Base-by-base conservation (phyloP, 2,329 filamentous ascomycete species). In the Eutypa lata region DNA sequence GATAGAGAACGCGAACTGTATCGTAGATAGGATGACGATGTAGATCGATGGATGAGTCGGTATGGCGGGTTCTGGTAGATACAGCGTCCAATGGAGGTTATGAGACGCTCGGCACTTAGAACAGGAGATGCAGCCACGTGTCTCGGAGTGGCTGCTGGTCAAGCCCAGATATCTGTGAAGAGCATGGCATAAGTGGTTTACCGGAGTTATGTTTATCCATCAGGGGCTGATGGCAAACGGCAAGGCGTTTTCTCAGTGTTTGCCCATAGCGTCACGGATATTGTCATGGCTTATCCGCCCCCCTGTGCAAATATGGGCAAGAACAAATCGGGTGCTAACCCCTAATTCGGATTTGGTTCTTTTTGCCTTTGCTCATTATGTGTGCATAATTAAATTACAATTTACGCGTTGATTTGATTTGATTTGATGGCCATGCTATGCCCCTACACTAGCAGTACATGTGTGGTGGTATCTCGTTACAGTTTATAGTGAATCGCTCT, bases 1-100 rank as follows among this genome's bases (percentile, higher is more conserved):
- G 68, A 71, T 21, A 65, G 75, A 31, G 78, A 82, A 42, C 71
- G 76, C 49, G 78, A 80, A 49, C 60, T 71, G 44, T 80, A 81
- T 65, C 76, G 78, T 54, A 73, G 78, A 70, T 80, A 76, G 65
- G 33, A 31, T 31, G 10, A 10, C 26, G 26, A 6, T 31, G 10
- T 10, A 31, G 26, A 10, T 31, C 26, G 38, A 19, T 21, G 26
- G 26, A 31, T 31, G 26, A 31, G 26, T 10, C 5, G 10, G 5
- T 31, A 31, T 31, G 26, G 26, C 26, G 5, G 26, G 26, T 31
- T 6, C 26, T 31, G 26, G 26, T 31, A 31, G 10, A 10, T 31
- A 10, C 26, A 10, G 10, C 10, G 26, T 31, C 26, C 5, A 6
- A 31, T 31, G 5, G 26, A 31, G 38, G 19, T 11, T 16, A 42